Conservation (phyloP, 148 eudicot genomes). For the Talinum fruticosum region DNA sequence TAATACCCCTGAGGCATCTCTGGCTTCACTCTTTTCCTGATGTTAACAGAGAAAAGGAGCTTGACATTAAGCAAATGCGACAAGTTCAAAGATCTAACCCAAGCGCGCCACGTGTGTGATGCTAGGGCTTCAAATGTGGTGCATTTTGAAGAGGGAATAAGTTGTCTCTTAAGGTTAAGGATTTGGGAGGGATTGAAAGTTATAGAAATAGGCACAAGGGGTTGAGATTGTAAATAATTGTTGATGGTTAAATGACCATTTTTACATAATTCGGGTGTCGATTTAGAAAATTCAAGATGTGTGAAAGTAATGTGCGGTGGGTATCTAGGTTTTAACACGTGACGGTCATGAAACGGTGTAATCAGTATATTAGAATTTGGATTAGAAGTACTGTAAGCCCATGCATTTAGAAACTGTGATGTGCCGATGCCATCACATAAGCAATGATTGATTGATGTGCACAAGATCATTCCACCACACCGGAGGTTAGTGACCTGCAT, state of each 20-base stretch:
- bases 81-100: constrained; percentile 58
- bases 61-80: constrained; percentile 43
- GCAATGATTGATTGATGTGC: constrained; percentile 81
- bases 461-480: constrained; percentile 82
- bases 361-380: constrained; percentile 36
- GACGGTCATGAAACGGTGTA: constrained; percentile 64
- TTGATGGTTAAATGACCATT: constrained; percentile 25
- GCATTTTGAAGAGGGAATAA: constrained; percentile 66
- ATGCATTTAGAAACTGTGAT: constrained; percentile 80
- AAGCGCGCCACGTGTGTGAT: constrained; percentile 85
- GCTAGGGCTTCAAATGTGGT: constrained; percentile 83
- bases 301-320: constrained; percentile 42
- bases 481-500: constrained; percentile 69
- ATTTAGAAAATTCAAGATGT: constrained; percentile 46
- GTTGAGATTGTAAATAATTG: constrained; percentile 58
- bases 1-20: constrained; percentile 60
- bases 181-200: constrained; percentile 56
- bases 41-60: constrained; percentile 70
- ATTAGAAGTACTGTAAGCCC: constrained; percentile 65
- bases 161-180: constrained; percentile 53
- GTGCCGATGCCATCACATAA: constrained; percentile 90
- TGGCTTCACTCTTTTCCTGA: constrained; percentile 46
- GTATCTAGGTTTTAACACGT: constrained; percentile 54
- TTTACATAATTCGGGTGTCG: constrained; percentile 9
- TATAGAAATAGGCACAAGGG: constrained; percentile 53